Percentiles rank a stretch among this genome's conserved stretches.
These are phyloP conservation scores for Mollisia scopiformis DNA, from an alignment of 2,329 filamentous ascomycete species.

Conservation along the genomic window DNA sequence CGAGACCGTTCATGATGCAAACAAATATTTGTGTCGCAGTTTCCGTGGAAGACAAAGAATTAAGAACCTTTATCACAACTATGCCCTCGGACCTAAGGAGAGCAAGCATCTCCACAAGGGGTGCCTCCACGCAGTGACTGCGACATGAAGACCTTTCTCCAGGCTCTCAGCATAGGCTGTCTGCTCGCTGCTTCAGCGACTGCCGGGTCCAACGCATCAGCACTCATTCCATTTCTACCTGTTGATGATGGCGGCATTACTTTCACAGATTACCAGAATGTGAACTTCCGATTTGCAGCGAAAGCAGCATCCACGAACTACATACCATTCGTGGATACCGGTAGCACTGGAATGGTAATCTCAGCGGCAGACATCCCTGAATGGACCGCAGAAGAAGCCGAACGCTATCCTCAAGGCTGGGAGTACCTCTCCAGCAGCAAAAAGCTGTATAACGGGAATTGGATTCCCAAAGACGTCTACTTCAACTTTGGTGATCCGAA, in stretches of 20 bases:
- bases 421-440: slow-evolving; percentile 15
- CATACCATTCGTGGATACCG: slow-evolving; percentile 12
- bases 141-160: not conserved
- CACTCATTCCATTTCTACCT: not conserved
- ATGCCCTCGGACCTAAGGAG: too few species aligned
- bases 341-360: slow-evolving; percentile 11
- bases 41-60: too few species aligned
- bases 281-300: not conserved
- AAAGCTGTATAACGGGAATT: slow-evolving; percentile 10
- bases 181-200: not conserved
- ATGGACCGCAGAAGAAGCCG: not conserved
- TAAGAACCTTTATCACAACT: too few species aligned
- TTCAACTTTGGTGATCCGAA: not conserved
- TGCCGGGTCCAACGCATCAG: not conserved
- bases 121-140: too few species aligned
- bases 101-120: too few species aligned
- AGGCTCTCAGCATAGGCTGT: not conserved
- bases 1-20: not conserved
- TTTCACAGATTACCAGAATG: not conserved
- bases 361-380: slow-evolving; percentile 9
- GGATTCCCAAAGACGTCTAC: slow-evolving; percentile 11
- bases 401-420: slow-evolving; percentile 5
- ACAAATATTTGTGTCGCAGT: too few species aligned
- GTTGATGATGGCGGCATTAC: not conserved
- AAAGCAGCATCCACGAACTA: not conserved